A percentile compares a stretch with the other conserved stretches of the same genome.
Conservation (phyloP, 805 yeast species). For the Hanseniaspora guilliermondii region DNA sequence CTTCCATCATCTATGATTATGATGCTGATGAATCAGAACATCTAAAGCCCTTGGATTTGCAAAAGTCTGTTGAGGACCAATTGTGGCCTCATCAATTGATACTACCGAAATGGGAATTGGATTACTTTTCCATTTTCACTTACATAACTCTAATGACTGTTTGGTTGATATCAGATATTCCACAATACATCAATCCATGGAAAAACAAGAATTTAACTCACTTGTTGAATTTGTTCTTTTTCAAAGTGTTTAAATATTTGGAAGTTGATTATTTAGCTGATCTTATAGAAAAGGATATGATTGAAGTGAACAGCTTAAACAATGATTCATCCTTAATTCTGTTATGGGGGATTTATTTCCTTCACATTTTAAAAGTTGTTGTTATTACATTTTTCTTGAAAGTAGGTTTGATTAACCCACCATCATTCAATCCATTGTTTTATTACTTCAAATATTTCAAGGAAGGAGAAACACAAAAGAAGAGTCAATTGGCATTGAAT, state of each 20-base stretch:
- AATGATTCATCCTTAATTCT: slow-evolving; percentile 60
- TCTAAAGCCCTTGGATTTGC: slow-evolving; percentile 35
- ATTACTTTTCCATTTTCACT: slow-evolving; percentile 15
- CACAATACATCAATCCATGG: slow-evolving; percentile 78
- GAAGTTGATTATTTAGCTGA: slow-evolving; percentile 35
- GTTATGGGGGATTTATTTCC: slow-evolving; percentile 14
- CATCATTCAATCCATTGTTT: slow-evolving; percentile 34
- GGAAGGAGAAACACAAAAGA: slow-evolving; percentile 28
- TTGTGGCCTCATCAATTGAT: slow-evolving; percentile 87
- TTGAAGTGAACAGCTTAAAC: slow-evolving; percentile 31
- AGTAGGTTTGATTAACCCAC: slow-evolving; percentile 72
- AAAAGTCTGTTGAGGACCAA: slow-evolving; percentile 41
- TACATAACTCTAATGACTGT: slow-evolving; percentile 29
- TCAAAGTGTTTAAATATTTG: not conserved
- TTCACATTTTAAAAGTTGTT: slow-evolving; percentile 49
- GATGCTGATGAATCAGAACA: slow-evolving; percentile 41
- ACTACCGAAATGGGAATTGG: slow-evolving; percentile 25
- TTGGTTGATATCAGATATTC: slow-evolving; percentile 92
- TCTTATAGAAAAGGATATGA: slow-evolving; percentile 41
- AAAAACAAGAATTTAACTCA: slow-evolving; percentile 72
- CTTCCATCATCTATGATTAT: slow-evolving; percentile 47
- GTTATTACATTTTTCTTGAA: slow-evolving; percentile 46
- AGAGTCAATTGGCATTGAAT: slow-evolving; percentile 19
- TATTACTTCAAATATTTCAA: slow-evolving; percentile 24
- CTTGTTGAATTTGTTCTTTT: slow-evolving; percentile 4